Base-by-base conservation (phyloP, 2,329 filamentous ascomycete species). In the Fusarium chuoi region DNA sequence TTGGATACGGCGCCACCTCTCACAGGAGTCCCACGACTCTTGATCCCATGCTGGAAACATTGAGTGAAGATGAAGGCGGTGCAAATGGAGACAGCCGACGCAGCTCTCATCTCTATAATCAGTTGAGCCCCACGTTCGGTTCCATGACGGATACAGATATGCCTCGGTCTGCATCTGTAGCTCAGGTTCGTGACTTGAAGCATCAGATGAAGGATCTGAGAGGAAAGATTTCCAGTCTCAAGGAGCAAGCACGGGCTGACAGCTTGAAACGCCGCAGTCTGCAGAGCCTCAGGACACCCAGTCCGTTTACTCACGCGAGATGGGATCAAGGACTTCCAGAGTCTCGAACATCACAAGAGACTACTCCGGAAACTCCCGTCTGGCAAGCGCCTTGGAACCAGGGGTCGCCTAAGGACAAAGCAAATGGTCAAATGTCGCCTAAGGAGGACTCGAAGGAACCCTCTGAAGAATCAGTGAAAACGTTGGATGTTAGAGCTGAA, bases 161-260 rank as follows among this genome's bases (percentile, higher is more conserved):
- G 14, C 88, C 88, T 33, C 88, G 93, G 24, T 91, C 93, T 6
- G 87, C 90, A 20, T 96, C 94, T 2, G 90, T 90, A n/a, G 88
- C 91, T 20, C 91, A 93, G 78, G 90, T 94, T 78, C 90, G 92
- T 14, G 89, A 89, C 58, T 85, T 98, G 48, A 94, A 94, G 68
- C 92, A 94, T 74, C 94, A 97, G 80, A 94, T 98, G 89, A 91
- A 93, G 63, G 94, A 93, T 60, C 86, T 98, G 52, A 95, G 95
- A 79, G 94, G 93, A 68, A 94, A 94, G 78, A 95, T 98, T 41
- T 95, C 94, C 4, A 92, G 87, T 22, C 82, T 98, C 46, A 92
- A 93, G 76, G 91, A 95, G 71, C 92, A 94, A 76, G 93, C 94
- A 1, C 89, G 93, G 26, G 93, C 93, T 65, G 95, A 97, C 76